phyloP scores from a whole-genome alignment of 1,284 basidiomycete species.

The Tilletiopsis washingtonensis region DNA sequence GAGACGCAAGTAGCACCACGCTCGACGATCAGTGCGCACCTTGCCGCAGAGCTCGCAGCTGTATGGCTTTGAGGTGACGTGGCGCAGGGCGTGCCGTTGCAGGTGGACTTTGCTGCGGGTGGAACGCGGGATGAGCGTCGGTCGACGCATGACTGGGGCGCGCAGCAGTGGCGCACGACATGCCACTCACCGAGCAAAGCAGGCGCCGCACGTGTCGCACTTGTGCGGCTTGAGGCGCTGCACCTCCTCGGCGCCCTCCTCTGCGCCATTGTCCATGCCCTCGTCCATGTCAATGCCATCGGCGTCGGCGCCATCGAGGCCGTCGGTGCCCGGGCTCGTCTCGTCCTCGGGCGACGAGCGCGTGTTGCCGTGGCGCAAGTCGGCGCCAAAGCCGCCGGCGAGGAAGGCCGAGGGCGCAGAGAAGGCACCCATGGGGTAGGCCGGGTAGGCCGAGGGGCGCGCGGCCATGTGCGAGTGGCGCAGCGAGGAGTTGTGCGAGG shows the following conservation, averaged over 20 bases:
- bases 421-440: too few relatives aligned
- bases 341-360: background rate
- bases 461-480: too few relatives aligned
- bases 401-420: background rate
- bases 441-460: background rate
- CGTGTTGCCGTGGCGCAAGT: too few relatives aligned
- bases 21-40: background rate
- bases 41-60: constrained; percentile 5
- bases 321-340: background rate
- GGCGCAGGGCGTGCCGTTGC: constrained; percentile 4
- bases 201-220: constrained; percentile 6
- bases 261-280: background rate
- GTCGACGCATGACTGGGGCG: background rate
- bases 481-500: background rate
- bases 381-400: background rate
- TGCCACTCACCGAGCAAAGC: constrained; percentile 7
- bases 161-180: background rate
- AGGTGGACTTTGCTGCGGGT: constrained; percentile 3
- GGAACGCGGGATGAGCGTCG: background rate
- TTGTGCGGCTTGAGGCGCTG: constrained; percentile 5
- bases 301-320: background rate
- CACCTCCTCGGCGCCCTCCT: background rate
- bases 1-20: too few relatives aligned
- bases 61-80: constrained; percentile 3
- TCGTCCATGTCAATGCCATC: background rate